Evolutionary conservation across 768 basidiomycete species (phyloP).

Genomic region (Phlebiopsis gigantea): DNA sequence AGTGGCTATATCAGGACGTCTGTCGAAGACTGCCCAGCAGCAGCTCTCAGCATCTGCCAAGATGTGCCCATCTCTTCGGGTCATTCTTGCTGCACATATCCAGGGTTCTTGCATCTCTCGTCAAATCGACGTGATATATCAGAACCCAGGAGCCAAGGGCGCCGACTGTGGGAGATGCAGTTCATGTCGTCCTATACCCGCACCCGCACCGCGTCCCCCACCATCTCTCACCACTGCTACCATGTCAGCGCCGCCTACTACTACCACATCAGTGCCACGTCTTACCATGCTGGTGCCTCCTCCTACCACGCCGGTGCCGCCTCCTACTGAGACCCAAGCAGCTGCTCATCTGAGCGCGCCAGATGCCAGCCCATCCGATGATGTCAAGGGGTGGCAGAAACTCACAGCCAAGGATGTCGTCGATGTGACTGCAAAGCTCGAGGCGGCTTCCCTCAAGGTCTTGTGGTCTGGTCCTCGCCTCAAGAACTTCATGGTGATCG

Average conservation of each 20-base stretch:
- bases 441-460: too few relatives aligned
- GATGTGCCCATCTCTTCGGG: conserved; percentile 1
- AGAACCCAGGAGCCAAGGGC: background rate
- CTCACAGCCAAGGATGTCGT: background rate
- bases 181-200: background rate
- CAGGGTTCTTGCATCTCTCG: background rate
- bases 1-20: too few relatives aligned
- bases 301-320: too few relatives aligned
- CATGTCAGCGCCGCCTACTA: background rate
- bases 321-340: too few relatives aligned
- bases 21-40: background rate
- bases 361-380: too few relatives aligned
- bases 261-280: background rate
- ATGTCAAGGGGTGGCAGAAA: too few relatives aligned
- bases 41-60: background rate
- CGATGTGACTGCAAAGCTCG: background rate
- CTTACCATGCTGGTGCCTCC: too few relatives aligned
- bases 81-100: conserved; percentile 3
- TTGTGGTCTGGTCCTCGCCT: too few relatives aligned
- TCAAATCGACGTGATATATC: conserved; percentile 7
- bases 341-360: too few relatives aligned
- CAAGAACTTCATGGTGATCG: background rate
- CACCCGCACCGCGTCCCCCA: background rate
- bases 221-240: background rate
- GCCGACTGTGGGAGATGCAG: conserved; percentile 3